Percentiles rank a stretch among this genome's conserved stretches.
Evolutionary conservation across 2,329 filamentous ascomycete genomes (phyloP).

Genomic region (Gnomoniopsis smithogilvyi): DNA sequence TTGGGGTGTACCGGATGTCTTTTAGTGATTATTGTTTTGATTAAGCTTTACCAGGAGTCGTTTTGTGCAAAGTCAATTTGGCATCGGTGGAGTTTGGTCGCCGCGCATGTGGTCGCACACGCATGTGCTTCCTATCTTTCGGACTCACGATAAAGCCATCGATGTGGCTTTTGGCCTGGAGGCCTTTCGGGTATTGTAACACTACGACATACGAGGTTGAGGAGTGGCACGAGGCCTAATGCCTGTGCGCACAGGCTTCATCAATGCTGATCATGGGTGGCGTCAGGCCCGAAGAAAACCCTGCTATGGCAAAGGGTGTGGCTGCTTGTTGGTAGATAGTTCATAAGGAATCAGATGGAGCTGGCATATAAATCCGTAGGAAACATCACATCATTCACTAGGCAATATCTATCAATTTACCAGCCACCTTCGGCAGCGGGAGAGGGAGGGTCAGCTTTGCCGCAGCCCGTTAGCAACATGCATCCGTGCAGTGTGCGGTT

Average conservation of each 20-base stretch:
- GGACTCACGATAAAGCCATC: not conserved
- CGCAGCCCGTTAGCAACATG: not conserved
- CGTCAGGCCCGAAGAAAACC: too few species aligned
- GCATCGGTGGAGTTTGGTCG: conserved; percentile 10
- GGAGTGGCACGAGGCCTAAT: too few species aligned
- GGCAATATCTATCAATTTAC: not conserved
- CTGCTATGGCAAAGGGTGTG: not conserved
- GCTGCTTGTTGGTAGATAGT: not conserved
- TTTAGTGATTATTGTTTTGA: not conserved
- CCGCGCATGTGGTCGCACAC: not conserved
- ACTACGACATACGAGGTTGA: not conserved
- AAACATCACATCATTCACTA: not conserved
- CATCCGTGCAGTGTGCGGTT: not conserved
- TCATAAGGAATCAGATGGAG: not conserved
- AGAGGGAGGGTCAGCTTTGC: not conserved
- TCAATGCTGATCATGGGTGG: too few species aligned
- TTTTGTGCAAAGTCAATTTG: not conserved
- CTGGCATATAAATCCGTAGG: not conserved
- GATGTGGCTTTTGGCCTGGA: not conserved
- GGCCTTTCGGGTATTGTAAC: not conserved
- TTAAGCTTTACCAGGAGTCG: not conserved
- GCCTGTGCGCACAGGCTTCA: not conserved
- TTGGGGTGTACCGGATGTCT: not conserved
- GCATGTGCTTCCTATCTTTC: not conserved
- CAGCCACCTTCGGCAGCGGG: not conserved